Evolutionary conservation across 441 rosid genomes (phyloP).

Genomic region (Euphorbia schlechtendalii): DNA sequence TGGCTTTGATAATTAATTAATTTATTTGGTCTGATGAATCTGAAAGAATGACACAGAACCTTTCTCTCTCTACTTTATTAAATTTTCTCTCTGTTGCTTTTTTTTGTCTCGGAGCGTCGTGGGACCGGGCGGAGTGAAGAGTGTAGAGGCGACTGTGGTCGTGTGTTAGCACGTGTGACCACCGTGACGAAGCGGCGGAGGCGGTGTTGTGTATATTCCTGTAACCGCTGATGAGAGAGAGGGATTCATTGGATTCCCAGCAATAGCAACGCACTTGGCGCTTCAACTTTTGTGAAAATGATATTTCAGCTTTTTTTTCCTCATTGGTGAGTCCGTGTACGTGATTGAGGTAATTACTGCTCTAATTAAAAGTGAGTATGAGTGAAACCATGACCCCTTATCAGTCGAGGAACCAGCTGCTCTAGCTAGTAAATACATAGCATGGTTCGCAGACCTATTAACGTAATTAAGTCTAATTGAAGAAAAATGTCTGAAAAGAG

Average conservation of each 20-base stretch:
- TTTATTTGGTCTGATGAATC: too few species aligned
- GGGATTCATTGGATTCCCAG: slow-evolving; percentile 16
- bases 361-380: too few species aligned
- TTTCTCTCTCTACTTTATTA: neutral
- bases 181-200: slow-evolving; percentile 2
- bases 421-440: too few species aligned
- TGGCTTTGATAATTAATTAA: neutral
- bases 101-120: slow-evolving; percentile 3
- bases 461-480: too few species aligned
- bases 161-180: slow-evolving; percentile 16
- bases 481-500: too few species aligned
- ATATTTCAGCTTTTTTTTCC: slow-evolving; percentile 10
- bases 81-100: neutral
- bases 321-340: too few species aligned
- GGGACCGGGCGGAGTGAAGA: slow-evolving; percentile 21
- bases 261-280: neutral
- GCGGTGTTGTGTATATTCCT: neutral
- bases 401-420: too few species aligned
- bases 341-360: too few species aligned
- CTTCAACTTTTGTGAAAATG: slow-evolving; percentile 12
- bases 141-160: slow-evolving; percentile 16
- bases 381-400: too few species aligned
- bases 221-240: too few species aligned
- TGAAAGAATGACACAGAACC: too few species aligned
- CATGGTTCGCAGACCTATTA: too few species aligned